Evolutionary conservation across 345 rosid genomes (phyloP).

Genomic region (Eucalyptus cloeziana): DNA sequence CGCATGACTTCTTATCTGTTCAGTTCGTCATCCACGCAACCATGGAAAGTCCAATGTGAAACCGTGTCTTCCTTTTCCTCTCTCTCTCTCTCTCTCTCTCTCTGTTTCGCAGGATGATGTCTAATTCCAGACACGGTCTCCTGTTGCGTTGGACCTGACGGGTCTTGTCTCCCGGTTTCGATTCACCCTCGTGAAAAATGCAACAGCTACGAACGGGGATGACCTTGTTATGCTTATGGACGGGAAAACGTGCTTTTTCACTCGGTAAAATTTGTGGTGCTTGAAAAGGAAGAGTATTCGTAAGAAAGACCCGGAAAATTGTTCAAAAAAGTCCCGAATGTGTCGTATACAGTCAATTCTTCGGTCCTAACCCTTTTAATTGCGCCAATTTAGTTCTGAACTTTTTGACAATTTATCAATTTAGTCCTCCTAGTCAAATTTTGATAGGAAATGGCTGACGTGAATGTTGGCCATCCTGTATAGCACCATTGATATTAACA

Average conservation of each 20-base stretch:
- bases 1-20: neutral
- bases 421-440: neutral
- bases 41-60: neutral
- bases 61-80: neutral
- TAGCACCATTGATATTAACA: rapidly evolving
- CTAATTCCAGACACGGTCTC: neutral
- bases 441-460: neutral
- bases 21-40: neutral
- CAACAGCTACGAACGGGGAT: neutral
- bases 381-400: rapidly evolving
- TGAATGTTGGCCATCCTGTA: rapidly evolving
- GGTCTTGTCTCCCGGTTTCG: neutral
- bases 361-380: rapidly evolving
- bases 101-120: neutral
- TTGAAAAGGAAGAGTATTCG: neutral
- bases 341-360: rapidly evolving
- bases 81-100: neutral
- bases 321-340: neutral
- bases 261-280: neutral
- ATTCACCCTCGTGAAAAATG: neutral
- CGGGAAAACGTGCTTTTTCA: neutral
- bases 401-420: rapidly evolving
- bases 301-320: neutral
- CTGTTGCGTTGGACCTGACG: neutral
- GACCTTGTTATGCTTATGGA: neutral